A percentile compares a stretch with the other conserved stretches of the same genome.
Conservation (phyloP, 2,329 filamentous ascomycete species). For the Trichoderma simmonsii region DNA sequence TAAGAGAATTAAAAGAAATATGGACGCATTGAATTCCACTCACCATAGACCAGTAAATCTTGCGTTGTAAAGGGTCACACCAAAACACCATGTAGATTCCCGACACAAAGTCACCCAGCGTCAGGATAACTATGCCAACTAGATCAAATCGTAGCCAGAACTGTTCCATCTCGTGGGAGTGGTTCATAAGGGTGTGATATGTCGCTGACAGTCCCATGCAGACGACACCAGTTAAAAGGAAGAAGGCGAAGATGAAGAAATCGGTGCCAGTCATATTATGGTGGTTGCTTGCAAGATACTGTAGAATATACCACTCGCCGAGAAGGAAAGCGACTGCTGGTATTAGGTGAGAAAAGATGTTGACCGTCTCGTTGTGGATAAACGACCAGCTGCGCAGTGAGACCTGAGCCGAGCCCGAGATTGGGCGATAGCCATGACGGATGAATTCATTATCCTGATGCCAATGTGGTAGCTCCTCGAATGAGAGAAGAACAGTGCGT, state of each 20-base stretch:
- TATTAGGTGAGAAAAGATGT: constrained; percentile 6
- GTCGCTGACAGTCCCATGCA: constrained; percentile 2
- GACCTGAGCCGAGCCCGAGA: constrained; percentile 2
- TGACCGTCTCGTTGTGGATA: constrained; percentile 6
- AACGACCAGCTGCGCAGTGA: constrained; percentile 8
- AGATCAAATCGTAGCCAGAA: not conserved
- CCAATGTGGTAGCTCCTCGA: constrained; percentile 1
- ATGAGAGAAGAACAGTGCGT: not conserved
- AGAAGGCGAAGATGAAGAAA: constrained; percentile 2
- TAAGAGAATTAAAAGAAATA: no score
- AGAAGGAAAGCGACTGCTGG: not conserved
- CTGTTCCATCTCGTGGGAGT: not conserved
- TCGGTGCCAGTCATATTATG: not conserved
- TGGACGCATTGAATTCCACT: no score
- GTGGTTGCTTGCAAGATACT: not conserved
- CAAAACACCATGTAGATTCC: constrained; percentile 13
- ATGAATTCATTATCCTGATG: constrained; percentile 14
- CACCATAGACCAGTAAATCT: constrained; percentile 14
- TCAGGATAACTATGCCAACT: constrained; percentile 5
- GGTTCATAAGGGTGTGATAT: constrained; percentile 1
- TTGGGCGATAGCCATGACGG: constrained; percentile 8
- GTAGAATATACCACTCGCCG: not conserved
- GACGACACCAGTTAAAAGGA: not conserved
- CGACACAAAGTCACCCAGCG: constrained; percentile 3
- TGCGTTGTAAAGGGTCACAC: constrained; percentile 5